phyloP scores from a whole-genome alignment of 179 eudicot species.

The Dionaea muscipula region DNA sequence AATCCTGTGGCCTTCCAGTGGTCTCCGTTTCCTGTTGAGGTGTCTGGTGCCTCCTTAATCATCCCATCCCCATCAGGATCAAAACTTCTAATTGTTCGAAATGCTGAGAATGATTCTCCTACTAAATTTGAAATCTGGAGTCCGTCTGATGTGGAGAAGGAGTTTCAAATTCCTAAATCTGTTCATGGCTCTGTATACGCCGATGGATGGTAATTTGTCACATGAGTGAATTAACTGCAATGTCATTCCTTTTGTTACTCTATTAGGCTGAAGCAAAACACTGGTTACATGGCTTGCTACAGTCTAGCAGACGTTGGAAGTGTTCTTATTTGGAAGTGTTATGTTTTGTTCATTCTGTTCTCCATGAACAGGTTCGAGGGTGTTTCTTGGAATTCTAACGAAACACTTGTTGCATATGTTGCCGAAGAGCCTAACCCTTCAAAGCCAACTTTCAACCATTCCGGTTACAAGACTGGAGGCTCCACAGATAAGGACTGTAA shows the following conservation, averaged over 20 bases:
- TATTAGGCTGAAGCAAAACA: neutral
- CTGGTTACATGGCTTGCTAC: no score
- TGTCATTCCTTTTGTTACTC: neutral
- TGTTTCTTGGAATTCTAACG: constrained; percentile 79
- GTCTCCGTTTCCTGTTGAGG: constrained; percentile 80
- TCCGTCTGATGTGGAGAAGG: constrained; percentile 54
- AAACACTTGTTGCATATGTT: constrained; percentile 77
- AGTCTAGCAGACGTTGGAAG: no score
- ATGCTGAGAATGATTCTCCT: constrained; percentile 70
- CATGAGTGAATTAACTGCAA: neutral
- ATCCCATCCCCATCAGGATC: constrained; percentile 93
- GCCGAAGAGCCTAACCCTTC: constrained; percentile 74
- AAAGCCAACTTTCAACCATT: constrained; percentile 46
- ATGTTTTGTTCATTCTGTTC: constrained; percentile 1
- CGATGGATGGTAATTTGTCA: constrained; percentile 74
- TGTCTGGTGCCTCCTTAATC: constrained; percentile 50
- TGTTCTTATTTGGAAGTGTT: neutral
- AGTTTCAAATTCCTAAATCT: constrained; percentile 62
- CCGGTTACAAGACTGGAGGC: constrained; percentile 50
- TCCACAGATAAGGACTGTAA: constrained; percentile 51
- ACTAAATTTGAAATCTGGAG: constrained; percentile 76
- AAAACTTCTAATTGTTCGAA: constrained; percentile 71
- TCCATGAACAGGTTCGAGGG: constrained; percentile 73
- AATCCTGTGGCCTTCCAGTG: constrained; percentile 41
- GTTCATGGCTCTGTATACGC: constrained; percentile 72